Conservation (phyloP, 768 basidiomycete species). For the Pulveroboletus frians region DNA sequence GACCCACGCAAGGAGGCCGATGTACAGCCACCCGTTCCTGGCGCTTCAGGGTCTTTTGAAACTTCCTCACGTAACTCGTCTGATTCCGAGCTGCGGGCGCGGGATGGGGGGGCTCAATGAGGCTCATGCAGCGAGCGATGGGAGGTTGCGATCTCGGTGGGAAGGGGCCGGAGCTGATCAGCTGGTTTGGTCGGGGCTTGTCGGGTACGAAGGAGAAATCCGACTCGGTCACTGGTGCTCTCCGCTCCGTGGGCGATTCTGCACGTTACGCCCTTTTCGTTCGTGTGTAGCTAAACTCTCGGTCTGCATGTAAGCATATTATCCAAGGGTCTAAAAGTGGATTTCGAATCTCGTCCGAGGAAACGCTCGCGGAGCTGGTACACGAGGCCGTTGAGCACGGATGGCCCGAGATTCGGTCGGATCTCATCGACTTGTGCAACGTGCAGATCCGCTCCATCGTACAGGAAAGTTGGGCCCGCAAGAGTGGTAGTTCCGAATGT, state of each 20-base stretch:
- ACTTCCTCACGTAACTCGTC: conserved; percentile 37
- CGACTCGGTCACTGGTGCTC: conserved; percentile 7
- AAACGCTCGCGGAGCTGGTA: neutral
- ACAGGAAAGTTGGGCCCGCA: too few species aligned
- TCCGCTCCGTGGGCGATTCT: neutral
- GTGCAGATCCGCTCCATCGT: too few species aligned
- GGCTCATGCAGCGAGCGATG: conserved; percentile 65
- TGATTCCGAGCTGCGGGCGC: conserved; percentile 41
- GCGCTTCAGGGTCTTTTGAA: conserved; percentile 29
- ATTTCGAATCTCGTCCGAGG: neutral
- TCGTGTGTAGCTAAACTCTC: conserved; percentile 3
- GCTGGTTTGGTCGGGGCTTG: conserved; percentile 33
- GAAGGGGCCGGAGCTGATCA: conserved; percentile 26
- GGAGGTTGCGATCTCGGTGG: conserved; percentile 53
- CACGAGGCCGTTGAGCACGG: too few species aligned
- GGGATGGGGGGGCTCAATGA: conserved; percentile 56
- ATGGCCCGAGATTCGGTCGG: too few species aligned
- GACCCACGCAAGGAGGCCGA: conserved; percentile 54
- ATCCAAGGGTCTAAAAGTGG: neutral
- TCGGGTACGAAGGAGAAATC: conserved; percentile 19
- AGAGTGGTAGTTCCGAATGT: too few species aligned
- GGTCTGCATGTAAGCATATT: conserved; percentile 10
- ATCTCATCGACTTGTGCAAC: too few species aligned
- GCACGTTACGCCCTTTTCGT: neutral
- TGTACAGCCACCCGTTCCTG: conserved; percentile 25